Percentiles rank a stretch among this genome's conserved stretches.
Evolutionary conservation across 2,329 filamentous ascomycete species (phyloP).

Genomic region (Pseudogymnoascus sp.): DNA sequence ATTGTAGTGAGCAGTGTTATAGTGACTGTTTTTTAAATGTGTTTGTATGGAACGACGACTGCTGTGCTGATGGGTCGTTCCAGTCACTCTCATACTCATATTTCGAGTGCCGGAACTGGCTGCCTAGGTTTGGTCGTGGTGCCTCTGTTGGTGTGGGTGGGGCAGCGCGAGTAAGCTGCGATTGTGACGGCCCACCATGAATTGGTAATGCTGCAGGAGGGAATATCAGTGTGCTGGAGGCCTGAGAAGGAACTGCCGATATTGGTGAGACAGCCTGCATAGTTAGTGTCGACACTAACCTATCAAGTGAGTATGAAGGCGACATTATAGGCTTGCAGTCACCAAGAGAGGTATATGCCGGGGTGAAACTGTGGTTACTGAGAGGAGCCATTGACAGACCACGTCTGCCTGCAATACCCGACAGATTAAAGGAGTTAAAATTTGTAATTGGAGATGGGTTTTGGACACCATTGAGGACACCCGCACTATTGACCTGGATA

Average conservation of each 20-base stretch:
- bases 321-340: neutral
- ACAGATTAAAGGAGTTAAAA: conserved; percentile 32
- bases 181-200: conserved; percentile 18
- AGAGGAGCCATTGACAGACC: conserved; percentile 22
- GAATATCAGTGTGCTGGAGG: conserved; percentile 12
- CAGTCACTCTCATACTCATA: conserved; percentile 29
- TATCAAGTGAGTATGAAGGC: conserved; percentile 1
- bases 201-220: conserved; percentile 25
- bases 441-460: conserved; percentile 19
- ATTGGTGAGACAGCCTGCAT: neutral
- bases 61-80: conserved; percentile 21
- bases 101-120: conserved; percentile 28
- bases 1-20: conserved; percentile 60
- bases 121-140: neutral
- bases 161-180: neutral
- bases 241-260: neutral
- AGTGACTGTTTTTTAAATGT: conserved; percentile 62
- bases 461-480: conserved; percentile 34
- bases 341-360: neutral
- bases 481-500: conserved; percentile 49
- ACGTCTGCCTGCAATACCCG: conserved; percentile 25
- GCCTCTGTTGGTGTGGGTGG: neutral
- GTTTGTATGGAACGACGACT: conserved; percentile 36
- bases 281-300: neutral
- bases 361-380: conserved; percentile 21